phyloP scores from a whole-genome alignment of 352 stramenopile species.

The Globisporangium parvum region DNA sequence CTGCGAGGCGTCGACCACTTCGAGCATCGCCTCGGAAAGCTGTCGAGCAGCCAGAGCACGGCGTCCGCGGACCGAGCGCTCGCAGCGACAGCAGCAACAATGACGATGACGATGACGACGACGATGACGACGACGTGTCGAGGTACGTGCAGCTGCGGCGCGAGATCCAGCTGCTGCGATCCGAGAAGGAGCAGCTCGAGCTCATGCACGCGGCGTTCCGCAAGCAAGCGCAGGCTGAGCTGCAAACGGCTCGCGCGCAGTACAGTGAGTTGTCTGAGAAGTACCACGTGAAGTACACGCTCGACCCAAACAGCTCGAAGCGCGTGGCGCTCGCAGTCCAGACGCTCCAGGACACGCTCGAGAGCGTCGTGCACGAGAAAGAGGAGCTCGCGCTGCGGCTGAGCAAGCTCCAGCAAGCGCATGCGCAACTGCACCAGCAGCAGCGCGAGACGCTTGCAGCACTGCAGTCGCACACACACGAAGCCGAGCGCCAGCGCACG shows the following conservation, averaged over 20 bases:
- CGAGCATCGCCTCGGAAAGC: not conserved
- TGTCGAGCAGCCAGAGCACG: constrained; percentile 6
- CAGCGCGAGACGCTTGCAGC: constrained; percentile 14
- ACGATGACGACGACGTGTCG: constrained; percentile 9
- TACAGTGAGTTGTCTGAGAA: constrained; percentile 39
- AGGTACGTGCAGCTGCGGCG: constrained; percentile 20
- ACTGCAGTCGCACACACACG: constrained; percentile 18
- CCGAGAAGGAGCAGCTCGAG: constrained; percentile 40
- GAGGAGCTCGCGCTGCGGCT: constrained; percentile 51
- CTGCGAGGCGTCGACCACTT: constrained; percentile 7
- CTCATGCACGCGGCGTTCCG: constrained; percentile 26
- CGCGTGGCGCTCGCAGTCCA: constrained; percentile 41
- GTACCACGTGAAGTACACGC: constrained; percentile 41
- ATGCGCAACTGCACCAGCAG: constrained; percentile 26
- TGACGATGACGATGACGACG: constrained; percentile 5
- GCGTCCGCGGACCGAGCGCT: not conserved
- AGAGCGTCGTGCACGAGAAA: constrained; percentile 53
- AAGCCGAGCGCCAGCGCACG: constrained; percentile 13
- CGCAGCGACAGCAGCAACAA: constrained; percentile 14
- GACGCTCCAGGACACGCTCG: constrained; percentile 51
- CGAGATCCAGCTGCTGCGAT: constrained; percentile 44
- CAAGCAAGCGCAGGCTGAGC: constrained; percentile 27
- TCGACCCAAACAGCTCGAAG: constrained; percentile 50
- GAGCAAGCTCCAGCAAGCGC: constrained; percentile 28
- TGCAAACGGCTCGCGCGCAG: constrained; percentile 21